Percentiles rank a stretch among this genome's conserved stretches.
These are phyloP conservation scores for Aspergillus mulundensis DNA, from an alignment of 495 filamentous ascomycete genomes.

Conservation along the genomic window DNA sequence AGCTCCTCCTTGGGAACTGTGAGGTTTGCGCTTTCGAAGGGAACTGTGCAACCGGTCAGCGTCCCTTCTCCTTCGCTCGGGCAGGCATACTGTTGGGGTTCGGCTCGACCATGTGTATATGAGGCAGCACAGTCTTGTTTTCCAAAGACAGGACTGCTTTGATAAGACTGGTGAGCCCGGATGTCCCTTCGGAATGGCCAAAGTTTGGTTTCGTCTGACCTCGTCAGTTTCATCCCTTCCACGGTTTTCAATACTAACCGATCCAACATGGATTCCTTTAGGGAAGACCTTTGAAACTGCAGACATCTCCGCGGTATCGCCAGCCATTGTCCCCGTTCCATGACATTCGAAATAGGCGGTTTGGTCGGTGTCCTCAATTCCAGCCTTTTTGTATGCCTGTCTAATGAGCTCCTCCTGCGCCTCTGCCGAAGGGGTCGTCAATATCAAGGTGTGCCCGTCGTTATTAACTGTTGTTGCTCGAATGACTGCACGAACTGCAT, in stretches of 20 bases:
- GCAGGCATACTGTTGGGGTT: neutral
- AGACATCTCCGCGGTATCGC: slow-evolving; percentile 37
- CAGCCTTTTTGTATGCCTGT: slow-evolving; percentile 26
- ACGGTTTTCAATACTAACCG: neutral
- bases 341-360: slow-evolving; percentile 33
- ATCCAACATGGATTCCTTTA: slow-evolving; percentile 19
- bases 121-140: slow-evolving; percentile 47
- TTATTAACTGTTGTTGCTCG: slow-evolving; percentile 31
- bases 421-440: slow-evolving; percentile 2
- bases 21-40: neutral
- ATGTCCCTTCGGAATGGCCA: slow-evolving; percentile 51
- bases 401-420: slow-evolving; percentile 18
- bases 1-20: slow-evolving; percentile 20
- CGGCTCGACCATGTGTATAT: slow-evolving; percentile 16
- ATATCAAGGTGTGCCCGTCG: slow-evolving; percentile 26
- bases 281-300: slow-evolving; percentile 43
- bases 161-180: slow-evolving; percentile 53
- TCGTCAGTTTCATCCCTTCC: neutral
- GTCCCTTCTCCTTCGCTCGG: neutral
- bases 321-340: slow-evolving; percentile 36
- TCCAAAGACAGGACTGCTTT: slow-evolving; percentile 53
- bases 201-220: slow-evolving; percentile 43
- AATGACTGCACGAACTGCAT: slow-evolving; percentile 43
- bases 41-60: slow-evolving; percentile 11
- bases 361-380: slow-evolving; percentile 12